phyloP scores from a whole-genome alignment of 257 asterid genomes.

The Knoxia roxburghii region DNA sequence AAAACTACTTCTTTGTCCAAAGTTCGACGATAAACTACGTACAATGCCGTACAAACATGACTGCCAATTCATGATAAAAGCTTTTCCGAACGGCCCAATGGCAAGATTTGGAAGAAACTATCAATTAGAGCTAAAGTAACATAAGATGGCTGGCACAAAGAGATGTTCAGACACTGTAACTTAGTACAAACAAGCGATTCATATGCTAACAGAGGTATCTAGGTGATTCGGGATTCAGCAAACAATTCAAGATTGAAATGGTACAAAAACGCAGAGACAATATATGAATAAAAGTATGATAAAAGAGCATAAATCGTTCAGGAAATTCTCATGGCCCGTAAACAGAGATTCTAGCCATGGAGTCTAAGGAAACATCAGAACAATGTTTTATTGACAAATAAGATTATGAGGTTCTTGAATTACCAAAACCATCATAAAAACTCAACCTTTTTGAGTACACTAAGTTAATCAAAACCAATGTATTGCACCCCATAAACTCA shows the following conservation, averaged over 20 bases:
- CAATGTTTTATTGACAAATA: constrained; percentile 18
- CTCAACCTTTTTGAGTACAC: neutral
- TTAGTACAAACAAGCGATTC: no score
- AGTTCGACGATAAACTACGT: neutral
- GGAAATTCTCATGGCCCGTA: neutral
- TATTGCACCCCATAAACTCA: constrained; percentile 4
- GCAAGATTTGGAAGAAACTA: no score
- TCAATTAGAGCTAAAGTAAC: no score
- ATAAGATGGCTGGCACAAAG: no score
- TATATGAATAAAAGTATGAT: neutral
- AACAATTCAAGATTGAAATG: neutral
- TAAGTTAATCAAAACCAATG: neutral
- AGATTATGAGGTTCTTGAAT: constrained; percentile 6
- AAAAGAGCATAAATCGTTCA: neutral
- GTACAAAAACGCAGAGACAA: neutral
- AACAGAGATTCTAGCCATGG: neutral
- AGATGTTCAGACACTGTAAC: no score
- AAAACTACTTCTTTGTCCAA: neutral
- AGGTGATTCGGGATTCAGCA: no score
- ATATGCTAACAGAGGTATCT: no score
- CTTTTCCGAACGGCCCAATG: no score
- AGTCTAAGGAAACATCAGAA: neutral
- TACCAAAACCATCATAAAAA: constrained; percentile 1
- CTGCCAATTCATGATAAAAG: neutral
- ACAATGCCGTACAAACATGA: neutral